These are phyloP conservation scores for Tylopilus sp. DNA, from an alignment of 768 basidiomycete genomes.

Conservation along the genomic window DNA sequence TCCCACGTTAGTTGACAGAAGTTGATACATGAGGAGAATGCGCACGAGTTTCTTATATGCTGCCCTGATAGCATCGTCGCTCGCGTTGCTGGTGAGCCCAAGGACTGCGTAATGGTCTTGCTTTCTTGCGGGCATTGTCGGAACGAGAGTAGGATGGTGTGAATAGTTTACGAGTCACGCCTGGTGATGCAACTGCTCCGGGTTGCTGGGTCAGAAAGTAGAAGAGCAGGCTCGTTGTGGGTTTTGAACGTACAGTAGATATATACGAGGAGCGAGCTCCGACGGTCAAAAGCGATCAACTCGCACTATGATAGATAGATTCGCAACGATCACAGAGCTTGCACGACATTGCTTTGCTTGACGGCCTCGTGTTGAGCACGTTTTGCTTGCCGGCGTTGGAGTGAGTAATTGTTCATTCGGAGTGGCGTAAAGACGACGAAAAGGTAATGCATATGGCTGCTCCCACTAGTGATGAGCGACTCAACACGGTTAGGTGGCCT, in stretches of 20 bases:
- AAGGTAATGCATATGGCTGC: slow-evolving; percentile 6
- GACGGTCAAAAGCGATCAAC: slow-evolving; percentile 24
- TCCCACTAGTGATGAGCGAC: too few species aligned
- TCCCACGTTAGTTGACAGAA: slow-evolving; percentile 18
- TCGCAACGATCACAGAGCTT: slow-evolving; percentile 24
- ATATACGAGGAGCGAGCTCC: slow-evolving; percentile 29
- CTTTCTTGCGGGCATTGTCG: slow-evolving; percentile 29
- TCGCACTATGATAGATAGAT: slow-evolving; percentile 18
- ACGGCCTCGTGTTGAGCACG: slow-evolving; percentile 33
- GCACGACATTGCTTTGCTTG: slow-evolving; percentile 16
- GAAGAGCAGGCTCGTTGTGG: slow-evolving; percentile 6
- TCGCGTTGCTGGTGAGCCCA: slow-evolving; percentile 43
- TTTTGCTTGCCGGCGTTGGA: slow-evolving; percentile 29
- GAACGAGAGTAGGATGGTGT: slow-evolving; percentile 11
- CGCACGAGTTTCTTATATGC: slow-evolving; percentile 63
- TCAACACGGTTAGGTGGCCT: too few species aligned
- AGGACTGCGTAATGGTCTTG: slow-evolving; percentile 40
- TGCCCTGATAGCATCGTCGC: slow-evolving; percentile 49
- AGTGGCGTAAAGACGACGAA: slow-evolving; percentile 18
- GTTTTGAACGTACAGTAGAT: slow-evolving; percentile 15
- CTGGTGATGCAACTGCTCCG: slow-evolving; percentile 7
- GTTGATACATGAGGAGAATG: slow-evolving; percentile 18
- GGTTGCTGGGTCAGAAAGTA: slow-evolving; percentile 5
- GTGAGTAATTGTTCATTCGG: slow-evolving; percentile 29
- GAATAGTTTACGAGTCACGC: slow-evolving; percentile 11